phyloP scores from a whole-genome alignment of 352 stramenopile genomes.

The Pythium vanterpoolii region DNA sequence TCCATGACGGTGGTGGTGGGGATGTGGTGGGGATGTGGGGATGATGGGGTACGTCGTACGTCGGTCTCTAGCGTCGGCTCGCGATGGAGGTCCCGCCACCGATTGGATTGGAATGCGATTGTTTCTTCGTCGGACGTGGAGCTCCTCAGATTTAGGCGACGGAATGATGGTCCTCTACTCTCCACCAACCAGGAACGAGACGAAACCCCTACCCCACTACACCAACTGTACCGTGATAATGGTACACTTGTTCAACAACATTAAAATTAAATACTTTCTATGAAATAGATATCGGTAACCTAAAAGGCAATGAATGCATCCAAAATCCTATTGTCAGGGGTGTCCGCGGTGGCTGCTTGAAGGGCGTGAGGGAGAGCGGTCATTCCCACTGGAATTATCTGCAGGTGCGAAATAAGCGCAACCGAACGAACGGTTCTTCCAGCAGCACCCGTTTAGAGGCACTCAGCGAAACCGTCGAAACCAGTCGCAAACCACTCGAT shows the following conservation, averaged over 20 bases:
- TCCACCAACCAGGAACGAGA: slow-evolving; percentile 23
- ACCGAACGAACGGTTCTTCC: too few relatives aligned
- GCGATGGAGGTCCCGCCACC: not conserved
- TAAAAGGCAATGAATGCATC: too few relatives aligned
- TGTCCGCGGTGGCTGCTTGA: too few relatives aligned
- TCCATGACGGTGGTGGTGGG: slow-evolving; percentile 29
- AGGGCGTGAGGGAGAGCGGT: too few relatives aligned
- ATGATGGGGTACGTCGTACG: too few relatives aligned
- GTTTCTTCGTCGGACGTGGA: not conserved
- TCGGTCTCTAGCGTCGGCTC: not conserved
- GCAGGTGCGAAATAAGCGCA: too few relatives aligned
- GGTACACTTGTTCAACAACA: not conserved
- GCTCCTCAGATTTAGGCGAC: slow-evolving; percentile 15
- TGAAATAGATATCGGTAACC: too few relatives aligned
- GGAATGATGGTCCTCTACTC: slow-evolving; percentile 22
- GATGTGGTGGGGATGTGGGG: too few relatives aligned
- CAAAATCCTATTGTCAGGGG: too few relatives aligned
- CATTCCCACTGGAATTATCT: too few relatives aligned
- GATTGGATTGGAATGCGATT: not conserved
- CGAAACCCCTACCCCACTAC: slow-evolving; percentile 5
- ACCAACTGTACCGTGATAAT: not conserved
- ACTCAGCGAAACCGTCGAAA: too few relatives aligned
- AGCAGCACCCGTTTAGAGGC: not conserved
- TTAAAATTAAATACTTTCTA: slow-evolving; percentile 1
- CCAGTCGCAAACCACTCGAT: not conserved